Conservation (phyloP, 495 filamentous ascomycete species). For the Tuber borchii region DNA sequence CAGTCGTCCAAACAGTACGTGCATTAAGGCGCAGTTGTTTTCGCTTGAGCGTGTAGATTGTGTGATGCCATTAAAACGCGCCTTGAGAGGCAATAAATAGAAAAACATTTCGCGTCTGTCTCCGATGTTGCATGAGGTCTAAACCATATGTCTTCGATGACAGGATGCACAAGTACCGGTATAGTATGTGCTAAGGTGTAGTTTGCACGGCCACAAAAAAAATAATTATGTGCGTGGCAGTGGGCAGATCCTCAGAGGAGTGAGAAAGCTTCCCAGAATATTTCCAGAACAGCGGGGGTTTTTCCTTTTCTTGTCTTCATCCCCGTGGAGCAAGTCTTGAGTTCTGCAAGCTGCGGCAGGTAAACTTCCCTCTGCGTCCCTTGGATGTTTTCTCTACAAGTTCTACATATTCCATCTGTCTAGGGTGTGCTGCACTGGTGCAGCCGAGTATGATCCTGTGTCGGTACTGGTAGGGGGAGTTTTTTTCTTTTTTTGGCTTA, state of each 20-base stretch:
- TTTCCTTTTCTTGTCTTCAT: not conserved
- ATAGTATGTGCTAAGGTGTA: not conserved
- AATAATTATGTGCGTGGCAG: not conserved
- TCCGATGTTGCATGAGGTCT: not conserved
- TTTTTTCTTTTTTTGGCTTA: not conserved
- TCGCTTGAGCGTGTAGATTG: not conserved
- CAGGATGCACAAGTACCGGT: not conserved
- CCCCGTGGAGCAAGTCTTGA: not conserved
- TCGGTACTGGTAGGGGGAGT: too few species aligned
- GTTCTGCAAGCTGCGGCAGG: not conserved
- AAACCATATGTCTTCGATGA: not conserved
- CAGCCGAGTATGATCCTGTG: too few species aligned
- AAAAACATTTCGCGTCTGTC: not conserved
- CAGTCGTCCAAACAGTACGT: not conserved
- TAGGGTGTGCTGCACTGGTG: too few species aligned
- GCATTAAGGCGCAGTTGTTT: not conserved
- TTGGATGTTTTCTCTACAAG: not conserved
- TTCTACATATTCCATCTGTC: not conserved
- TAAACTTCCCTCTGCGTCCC: not conserved
- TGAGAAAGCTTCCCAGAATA: not conserved
- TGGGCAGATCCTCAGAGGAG: not conserved
- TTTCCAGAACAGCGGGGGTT: not conserved
- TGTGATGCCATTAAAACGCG: not conserved
- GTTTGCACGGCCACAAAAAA: not conserved
- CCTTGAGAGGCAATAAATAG: not conserved